A percentile compares a stretch with the other conserved stretches of the same genome.
Conservation (phyloP, 176 grass and related monocot species). For the Themeda triandra region DNA sequence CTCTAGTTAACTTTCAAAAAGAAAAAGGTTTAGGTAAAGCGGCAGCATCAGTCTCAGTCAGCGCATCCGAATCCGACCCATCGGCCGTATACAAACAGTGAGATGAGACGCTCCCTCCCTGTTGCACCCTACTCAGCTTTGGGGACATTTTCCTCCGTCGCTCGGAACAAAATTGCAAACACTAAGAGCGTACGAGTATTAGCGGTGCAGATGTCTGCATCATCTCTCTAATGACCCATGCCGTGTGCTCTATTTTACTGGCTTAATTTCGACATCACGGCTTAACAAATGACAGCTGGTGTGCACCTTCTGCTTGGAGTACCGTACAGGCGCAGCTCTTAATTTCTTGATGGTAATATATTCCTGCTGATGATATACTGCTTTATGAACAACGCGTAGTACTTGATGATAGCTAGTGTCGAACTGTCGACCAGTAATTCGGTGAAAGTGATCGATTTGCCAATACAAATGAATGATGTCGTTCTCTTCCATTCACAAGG, state of each 20-base stretch:
- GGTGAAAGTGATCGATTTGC: not conserved
- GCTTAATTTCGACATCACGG: not conserved
- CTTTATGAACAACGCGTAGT: not conserved
- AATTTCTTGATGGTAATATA: too few species aligned
- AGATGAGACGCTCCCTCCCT: not conserved
- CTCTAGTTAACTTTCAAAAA: not conserved
- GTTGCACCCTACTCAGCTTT: not conserved
- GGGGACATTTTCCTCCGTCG: not conserved
- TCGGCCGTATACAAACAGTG: not conserved
- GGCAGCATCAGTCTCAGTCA: not conserved
- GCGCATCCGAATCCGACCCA: not conserved
- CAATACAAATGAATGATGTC: not conserved
- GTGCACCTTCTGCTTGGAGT: not conserved
- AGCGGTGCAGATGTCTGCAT: not conserved
- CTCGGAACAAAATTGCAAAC: not conserved
- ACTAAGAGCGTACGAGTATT: too few species aligned
- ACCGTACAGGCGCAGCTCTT: not conserved
- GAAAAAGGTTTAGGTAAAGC: not conserved
- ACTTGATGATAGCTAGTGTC: not conserved
- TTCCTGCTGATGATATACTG: too few species aligned
- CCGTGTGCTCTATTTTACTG: not conserved
- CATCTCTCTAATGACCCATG: not conserved
- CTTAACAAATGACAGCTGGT: not conserved
- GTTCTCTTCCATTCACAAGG: not conserved
- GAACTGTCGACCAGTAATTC: not conserved